A percentile compares a stretch with the other conserved stretches of the same genome.
Conservation (phyloP, 331 rosid species). For the Quercus tomentella region DNA sequence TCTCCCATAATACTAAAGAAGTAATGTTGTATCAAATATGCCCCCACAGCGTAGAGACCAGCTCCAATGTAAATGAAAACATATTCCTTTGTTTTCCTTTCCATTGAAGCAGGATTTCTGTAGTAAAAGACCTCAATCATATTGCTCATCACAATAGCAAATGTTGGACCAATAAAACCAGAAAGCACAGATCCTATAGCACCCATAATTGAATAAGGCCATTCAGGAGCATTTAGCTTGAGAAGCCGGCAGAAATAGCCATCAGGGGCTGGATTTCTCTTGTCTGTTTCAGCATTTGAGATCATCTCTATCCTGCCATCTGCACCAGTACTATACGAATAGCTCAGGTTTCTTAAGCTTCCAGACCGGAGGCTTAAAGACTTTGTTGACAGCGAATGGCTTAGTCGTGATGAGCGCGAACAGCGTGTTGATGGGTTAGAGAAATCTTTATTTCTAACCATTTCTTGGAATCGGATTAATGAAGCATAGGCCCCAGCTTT, state of each 20-base stretch:
- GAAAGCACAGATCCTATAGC: conserved; percentile 91
- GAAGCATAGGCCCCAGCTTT: conserved; percentile 88
- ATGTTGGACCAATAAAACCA: conserved; percentile 94
- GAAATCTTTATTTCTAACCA: conserved; percentile 78
- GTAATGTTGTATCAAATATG: conserved; percentile 97
- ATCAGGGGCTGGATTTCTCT: conserved; percentile 80
- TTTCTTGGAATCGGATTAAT: conserved; percentile 88
- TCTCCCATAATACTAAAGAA: conserved; percentile 98
- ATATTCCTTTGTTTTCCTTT: conserved; percentile 86
- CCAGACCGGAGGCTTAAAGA: conserved; percentile 93
- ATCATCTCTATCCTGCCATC: conserved; percentile 98
- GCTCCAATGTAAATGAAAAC: conserved; percentile 95
- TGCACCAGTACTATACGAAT: conserved; percentile 86
- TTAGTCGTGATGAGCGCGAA: conserved; percentile 78
- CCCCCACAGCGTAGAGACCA: conserved; percentile 92
- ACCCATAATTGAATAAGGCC: conserved; percentile 99
- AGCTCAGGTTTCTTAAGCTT: conserved; percentile 88
- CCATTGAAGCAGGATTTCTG: conserved; percentile 76
- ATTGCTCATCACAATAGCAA: conserved; percentile 98
- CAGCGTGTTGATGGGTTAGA: conserved; percentile 86
- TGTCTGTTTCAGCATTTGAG: conserved; percentile 89
- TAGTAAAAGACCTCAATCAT: conserved; percentile 97
- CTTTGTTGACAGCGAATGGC: conserved; percentile 90
- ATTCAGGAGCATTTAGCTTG: conserved; percentile 88
- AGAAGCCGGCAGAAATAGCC: conserved; percentile 81